Conservation (phyloP, 371 early-diverging fungal genomes). For the Rhizopus arrhizus region DNA sequence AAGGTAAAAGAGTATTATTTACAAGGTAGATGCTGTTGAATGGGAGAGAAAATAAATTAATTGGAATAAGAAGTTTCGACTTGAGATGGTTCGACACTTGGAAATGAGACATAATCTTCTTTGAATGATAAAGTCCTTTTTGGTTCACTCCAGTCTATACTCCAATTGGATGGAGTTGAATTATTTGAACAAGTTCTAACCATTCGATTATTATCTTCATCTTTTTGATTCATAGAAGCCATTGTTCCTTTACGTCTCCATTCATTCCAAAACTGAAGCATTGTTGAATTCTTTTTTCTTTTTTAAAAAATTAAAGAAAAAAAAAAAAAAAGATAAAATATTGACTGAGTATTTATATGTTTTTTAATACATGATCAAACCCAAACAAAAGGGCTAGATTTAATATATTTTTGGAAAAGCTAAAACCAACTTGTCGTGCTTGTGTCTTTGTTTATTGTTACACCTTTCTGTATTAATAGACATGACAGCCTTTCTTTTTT, state of each 20-base stretch:
- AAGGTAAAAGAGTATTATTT: no score
- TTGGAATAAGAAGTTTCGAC: not conserved
- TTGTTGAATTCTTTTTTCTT: not conserved
- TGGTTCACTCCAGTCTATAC: constrained; percentile 28
- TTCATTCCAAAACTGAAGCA: constrained; percentile 28
- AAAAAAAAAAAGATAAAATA: constrained; percentile 3
- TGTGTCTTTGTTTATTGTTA: not conserved
- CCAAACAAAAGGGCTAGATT: not conserved
- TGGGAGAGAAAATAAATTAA: not conserved
- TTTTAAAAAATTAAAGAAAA: not conserved
- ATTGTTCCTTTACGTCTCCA: constrained; percentile 23
- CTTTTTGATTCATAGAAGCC: not conserved
- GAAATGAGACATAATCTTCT: constrained; percentile 45
- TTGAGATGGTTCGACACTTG: constrained; percentile 25
- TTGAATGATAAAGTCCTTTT: constrained; percentile 35
- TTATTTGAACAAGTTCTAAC: constrained; percentile 10
- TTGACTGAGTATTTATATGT: not conserved
- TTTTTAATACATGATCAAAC: constrained; percentile 1
- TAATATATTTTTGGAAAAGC: not conserved
- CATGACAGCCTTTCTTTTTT: no score
- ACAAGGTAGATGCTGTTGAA: no score
- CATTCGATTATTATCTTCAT: constrained; percentile 6
- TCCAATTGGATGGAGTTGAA: constrained; percentile 20
- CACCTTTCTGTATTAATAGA: not conserved
- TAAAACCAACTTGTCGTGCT: not conserved